phyloP scores from a whole-genome alignment of 1,139 yeast species.

The Sugiyamaella castrensis region DNA sequence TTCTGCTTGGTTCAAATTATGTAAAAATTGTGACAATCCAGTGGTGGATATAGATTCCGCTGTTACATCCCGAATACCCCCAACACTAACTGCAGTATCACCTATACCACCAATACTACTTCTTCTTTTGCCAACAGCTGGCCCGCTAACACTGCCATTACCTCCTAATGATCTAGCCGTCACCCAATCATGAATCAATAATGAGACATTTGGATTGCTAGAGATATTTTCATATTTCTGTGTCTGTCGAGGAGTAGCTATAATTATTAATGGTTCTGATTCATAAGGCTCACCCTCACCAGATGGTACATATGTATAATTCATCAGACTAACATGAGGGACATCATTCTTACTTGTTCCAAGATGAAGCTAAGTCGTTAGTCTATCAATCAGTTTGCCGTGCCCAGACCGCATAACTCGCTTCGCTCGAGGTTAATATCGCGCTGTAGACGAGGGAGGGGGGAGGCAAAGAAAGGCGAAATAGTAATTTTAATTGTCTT shows the following conservation, averaged over 20 bases:
- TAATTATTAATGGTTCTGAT: slow-evolving; percentile 51
- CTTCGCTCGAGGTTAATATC: too few relatives aligned
- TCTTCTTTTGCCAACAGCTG: slow-evolving; percentile 38
- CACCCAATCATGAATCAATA: slow-evolving; percentile 86
- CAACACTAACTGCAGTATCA: not conserved
- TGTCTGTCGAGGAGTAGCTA: slow-evolving; percentile 68
- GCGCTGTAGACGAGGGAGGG: too few relatives aligned
- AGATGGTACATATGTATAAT: slow-evolving; percentile 59
- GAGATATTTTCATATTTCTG: slow-evolving; percentile 65
- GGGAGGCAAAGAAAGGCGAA: too few relatives aligned
- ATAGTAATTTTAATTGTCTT: too few relatives aligned
- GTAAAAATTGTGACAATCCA: slow-evolving; percentile 56
- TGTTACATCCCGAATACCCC: too few relatives aligned
- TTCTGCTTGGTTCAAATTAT: slow-evolving; percentile 72
- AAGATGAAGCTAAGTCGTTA: slow-evolving; percentile 63
- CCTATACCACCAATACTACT: slow-evolving; percentile 33
- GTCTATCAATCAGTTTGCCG: not conserved
- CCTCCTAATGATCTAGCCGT: slow-evolving; percentile 47
- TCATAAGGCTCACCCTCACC: slow-evolving; percentile 39
- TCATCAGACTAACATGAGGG: slow-evolving; percentile 89
- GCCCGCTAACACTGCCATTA: too few relatives aligned
- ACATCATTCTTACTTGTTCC: slow-evolving; percentile 66
- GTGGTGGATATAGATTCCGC: slow-evolving; percentile 6
- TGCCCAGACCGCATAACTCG: not conserved
- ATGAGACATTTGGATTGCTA: slow-evolving; percentile 69